These are phyloP conservation scores for Neodidymelliopsis sp. DNA, from an alignment of 2,329 filamentous ascomycete species.

Conservation along the genomic window DNA sequence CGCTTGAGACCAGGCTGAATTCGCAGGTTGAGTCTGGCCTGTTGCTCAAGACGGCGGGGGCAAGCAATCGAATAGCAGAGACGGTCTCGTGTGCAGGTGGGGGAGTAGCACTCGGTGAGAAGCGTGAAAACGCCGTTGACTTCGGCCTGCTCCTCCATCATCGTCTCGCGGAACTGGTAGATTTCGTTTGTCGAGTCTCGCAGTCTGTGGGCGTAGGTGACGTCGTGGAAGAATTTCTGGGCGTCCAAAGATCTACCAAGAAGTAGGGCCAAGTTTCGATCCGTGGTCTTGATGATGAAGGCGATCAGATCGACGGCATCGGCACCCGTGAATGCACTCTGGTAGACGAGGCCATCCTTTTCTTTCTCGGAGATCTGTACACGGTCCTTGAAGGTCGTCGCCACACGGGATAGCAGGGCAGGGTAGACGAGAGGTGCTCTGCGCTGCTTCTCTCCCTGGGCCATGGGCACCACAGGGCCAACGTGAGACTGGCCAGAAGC, in stretches of 20 bases:
- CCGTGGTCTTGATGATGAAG: conserved; percentile 96
- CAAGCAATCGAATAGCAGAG: conserved; percentile 98
- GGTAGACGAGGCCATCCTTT: conserved; percentile 97
- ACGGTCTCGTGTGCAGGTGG: conserved; percentile 93
- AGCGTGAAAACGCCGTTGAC: conserved; percentile 98
- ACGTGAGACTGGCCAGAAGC: conserved; percentile 53
- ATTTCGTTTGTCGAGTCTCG: conserved; percentile 94
- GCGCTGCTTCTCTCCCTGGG: conserved; percentile 52
- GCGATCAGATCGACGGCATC: conserved; percentile 95
- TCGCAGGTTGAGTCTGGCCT: conserved; percentile 91
- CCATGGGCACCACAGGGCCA: conserved; percentile 55
- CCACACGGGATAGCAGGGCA: conserved; percentile 89
- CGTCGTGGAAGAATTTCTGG: conserved; percentile 99
- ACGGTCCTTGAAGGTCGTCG: conserved; percentile 88
- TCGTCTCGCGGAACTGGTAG: conserved; percentile 93
- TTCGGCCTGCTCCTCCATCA: conserved; percentile 83
- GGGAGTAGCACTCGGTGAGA: conserved; percentile 96
- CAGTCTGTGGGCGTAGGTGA: conserved; percentile 94
- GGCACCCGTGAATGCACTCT: conserved; percentile 93
- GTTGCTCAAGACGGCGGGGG: conserved; percentile 90
- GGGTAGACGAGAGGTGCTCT: conserved; percentile 90
- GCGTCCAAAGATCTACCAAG: conserved; percentile 92
- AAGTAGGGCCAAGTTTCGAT: conserved; percentile 90
- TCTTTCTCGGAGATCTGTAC: conserved; percentile 86
- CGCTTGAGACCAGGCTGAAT: conserved; percentile 85